Evolutionary conservation across 352 stramenopile genomes (phyloP).

Genomic region (Globisporangium splendens): DNA sequence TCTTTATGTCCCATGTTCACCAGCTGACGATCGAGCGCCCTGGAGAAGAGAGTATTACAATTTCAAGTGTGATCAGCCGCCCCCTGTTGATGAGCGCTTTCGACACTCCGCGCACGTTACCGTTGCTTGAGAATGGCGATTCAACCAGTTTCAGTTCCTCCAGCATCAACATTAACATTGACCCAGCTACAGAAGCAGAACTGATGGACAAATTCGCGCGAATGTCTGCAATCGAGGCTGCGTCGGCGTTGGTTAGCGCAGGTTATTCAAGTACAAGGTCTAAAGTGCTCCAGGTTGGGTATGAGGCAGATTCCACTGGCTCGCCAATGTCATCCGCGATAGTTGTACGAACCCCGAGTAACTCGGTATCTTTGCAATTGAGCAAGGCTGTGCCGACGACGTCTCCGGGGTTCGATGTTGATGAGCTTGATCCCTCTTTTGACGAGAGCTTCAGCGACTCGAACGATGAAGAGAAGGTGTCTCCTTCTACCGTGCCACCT

Average conservation of each 20-base stretch:
- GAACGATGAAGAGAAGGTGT: constrained; percentile 18
- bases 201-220: constrained; percentile 68
- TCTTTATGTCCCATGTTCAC: constrained; percentile 63
- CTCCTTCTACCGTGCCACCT: constrained; percentile 10
- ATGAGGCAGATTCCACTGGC: constrained; percentile 23
- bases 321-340: constrained; percentile 10
- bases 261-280: constrained; percentile 23
- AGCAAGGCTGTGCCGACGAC: constrained; percentile 22
- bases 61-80: constrained; percentile 68
- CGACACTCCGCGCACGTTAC: constrained; percentile 21
- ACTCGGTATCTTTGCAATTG: constrained; percentile 16
- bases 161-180: constrained; percentile 26
- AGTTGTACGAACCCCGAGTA: constrained; percentile 7
- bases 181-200: constrained; percentile 44
- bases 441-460: constrained; percentile 25
- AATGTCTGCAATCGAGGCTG: constrained; percentile 48
- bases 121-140: constrained; percentile 50
- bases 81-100: constrained; percentile 52
- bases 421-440: constrained; percentile 18
- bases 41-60: constrained; percentile 68
- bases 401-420: constrained; percentile 17
- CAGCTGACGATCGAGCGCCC: constrained; percentile 65
- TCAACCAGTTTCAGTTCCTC: constrained; percentile 17
- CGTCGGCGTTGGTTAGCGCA: constrained; percentile 28
- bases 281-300: constrained; percentile 33